Conservation (phyloP, 768 basidiomycete genomes). For the Mycena haematopus region DNA sequence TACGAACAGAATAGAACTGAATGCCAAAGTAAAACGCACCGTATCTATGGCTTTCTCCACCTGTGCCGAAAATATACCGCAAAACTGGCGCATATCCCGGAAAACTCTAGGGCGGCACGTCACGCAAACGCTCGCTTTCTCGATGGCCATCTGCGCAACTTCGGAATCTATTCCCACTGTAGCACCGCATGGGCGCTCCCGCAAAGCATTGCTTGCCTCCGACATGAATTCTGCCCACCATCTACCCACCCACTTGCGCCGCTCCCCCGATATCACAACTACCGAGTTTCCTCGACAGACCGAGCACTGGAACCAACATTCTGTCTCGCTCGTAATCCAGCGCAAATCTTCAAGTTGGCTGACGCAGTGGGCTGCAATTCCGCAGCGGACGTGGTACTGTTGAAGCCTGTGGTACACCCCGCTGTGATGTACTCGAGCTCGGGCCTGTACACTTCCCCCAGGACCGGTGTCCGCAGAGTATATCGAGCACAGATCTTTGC, state of each 20-base stretch:
- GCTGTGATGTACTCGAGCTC: slow-evolving; percentile 42
- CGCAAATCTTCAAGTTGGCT: slow-evolving; percentile 21
- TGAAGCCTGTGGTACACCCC: slow-evolving; percentile 38
- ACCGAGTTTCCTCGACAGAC: slow-evolving; percentile 20
- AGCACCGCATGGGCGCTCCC: slow-evolving; percentile 27
- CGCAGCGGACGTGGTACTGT: slow-evolving; percentile 39
- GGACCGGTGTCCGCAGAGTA: slow-evolving; percentile 30
- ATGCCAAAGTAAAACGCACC: slow-evolving; percentile 18
- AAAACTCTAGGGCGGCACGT: slow-evolving; percentile 29
- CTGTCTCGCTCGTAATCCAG: slow-evolving; percentile 30
- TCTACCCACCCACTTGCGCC: slow-evolving; percentile 24
- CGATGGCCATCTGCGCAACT: slow-evolving; percentile 28
- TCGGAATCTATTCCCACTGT: slow-evolving; percentile 25
- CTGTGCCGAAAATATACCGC: slow-evolving; percentile 27
- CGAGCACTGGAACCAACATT: slow-evolving; percentile 29
- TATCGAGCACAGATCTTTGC: slow-evolving; percentile 29
- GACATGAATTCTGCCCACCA: slow-evolving; percentile 35
- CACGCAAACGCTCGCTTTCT: slow-evolving; percentile 28
- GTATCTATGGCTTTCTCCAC: slow-evolving; percentile 27
- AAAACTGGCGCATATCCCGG: slow-evolving; percentile 30
- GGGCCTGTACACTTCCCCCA: slow-evolving; percentile 32
- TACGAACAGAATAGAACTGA: background rate
- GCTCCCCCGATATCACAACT: slow-evolving; percentile 25
- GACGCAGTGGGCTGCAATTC: slow-evolving; percentile 23
- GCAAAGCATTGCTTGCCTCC: slow-evolving; percentile 26